Conservation (phyloP, 1,284 basidiomycete species). For the Cryptococcus sp. region DNA sequence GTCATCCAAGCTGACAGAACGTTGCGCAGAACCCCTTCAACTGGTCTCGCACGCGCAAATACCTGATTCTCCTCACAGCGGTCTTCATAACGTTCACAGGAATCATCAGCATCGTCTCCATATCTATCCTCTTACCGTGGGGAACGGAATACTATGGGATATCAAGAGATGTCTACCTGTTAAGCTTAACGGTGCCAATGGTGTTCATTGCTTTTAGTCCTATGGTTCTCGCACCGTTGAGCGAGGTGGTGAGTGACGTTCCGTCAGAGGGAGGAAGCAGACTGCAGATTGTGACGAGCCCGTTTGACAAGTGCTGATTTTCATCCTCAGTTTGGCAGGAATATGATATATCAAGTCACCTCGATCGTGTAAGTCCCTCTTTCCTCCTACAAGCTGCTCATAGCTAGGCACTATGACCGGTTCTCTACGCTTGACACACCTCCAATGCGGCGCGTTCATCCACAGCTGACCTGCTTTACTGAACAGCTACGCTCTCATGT, state of each 20-base stretch:
- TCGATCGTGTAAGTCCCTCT: conserved; percentile 33
- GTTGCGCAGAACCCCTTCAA: conserved; percentile 44
- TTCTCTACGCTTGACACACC: too few relatives aligned
- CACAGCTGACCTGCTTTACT: background rate
- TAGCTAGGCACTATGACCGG: too few relatives aligned
- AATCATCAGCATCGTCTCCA: conserved; percentile 31
- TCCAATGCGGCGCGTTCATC: background rate
- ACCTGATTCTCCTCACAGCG: conserved; percentile 23
- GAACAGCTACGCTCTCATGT: conserved; percentile 38
- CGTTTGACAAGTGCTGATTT: background rate
- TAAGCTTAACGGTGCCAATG: conserved; percentile 33
- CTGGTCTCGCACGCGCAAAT: conserved; percentile 33
- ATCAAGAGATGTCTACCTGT: conserved; percentile 25
- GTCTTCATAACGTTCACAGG: conserved; percentile 34
- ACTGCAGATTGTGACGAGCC: background rate
- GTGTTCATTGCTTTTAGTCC: conserved; percentile 43
- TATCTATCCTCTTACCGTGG: conserved; percentile 31
- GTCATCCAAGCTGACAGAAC: background rate
- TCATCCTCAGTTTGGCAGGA: conserved; percentile 33
- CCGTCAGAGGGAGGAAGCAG: background rate
- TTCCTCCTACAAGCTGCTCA: background rate
- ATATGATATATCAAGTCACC: conserved; percentile 44
- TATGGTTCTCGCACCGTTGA: conserved; percentile 46
- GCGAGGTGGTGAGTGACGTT: conserved; percentile 36
- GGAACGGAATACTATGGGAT: conserved; percentile 36